A percentile compares a stretch with the other conserved stretches of the same genome.
phyloP scores from a whole-genome alignment of 495 filamentous ascomycete genomes.

The Glarea lozoyensis region DNA sequence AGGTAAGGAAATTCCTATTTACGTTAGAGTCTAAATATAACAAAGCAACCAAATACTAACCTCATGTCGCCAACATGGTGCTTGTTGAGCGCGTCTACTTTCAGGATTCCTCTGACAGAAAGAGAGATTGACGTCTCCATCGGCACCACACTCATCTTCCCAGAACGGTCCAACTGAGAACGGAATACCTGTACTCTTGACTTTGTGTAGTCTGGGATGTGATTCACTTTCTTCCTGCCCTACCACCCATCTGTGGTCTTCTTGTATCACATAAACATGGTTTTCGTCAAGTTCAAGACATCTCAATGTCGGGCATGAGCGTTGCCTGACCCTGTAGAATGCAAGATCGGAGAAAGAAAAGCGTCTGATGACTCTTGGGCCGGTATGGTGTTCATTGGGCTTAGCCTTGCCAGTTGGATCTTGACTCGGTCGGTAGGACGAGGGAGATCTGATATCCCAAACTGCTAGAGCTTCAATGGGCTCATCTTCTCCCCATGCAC shows the following conservation, averaged over 20 bases:
- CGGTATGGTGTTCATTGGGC: conserved; percentile 19
- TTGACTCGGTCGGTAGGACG: conserved; percentile 44
- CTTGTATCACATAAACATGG: conserved; percentile 42
- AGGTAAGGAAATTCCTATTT: conserved; percentile 37
- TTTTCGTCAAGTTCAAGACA: conserved; percentile 45
- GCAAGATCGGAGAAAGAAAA: conserved; percentile 48
- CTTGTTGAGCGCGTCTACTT: conserved; percentile 28
- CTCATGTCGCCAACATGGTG: conserved; percentile 47
- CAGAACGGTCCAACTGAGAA: conserved; percentile 46
- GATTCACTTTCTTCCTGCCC: conserved; percentile 31
- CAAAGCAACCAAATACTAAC: conserved; percentile 9
- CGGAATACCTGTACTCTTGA: conserved; percentile 46
- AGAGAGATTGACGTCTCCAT: conserved; percentile 36
- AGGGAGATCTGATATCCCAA: conserved; percentile 55
- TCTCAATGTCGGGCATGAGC: conserved; percentile 42
- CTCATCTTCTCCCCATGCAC: conserved; percentile 48
- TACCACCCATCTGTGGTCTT: conserved; percentile 40
- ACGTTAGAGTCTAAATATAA: neutral
- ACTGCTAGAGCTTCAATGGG: conserved; percentile 55
- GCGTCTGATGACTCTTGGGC: conserved; percentile 42
- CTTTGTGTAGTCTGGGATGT: conserved; percentile 34
- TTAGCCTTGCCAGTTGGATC: conserved; percentile 38
- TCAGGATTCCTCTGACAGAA: conserved; percentile 34
- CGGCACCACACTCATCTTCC: conserved; percentile 36
- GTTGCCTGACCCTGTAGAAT: conserved; percentile 49